Base-by-base conservation (phyloP, 768 basidiomycete genomes). In the Boletus eberwhitei region DNA sequence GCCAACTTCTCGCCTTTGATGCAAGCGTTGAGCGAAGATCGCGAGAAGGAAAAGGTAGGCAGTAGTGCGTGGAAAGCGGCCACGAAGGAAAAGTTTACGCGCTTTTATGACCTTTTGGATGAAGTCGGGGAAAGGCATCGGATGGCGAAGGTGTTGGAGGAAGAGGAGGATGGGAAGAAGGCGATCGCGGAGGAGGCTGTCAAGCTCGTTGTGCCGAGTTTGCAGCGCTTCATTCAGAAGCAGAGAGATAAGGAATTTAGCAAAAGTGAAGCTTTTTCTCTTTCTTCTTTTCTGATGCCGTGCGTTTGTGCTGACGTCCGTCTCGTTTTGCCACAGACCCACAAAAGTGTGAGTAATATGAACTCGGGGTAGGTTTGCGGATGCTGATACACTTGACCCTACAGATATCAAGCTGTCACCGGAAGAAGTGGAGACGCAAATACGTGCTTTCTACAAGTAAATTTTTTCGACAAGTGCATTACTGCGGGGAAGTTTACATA, bases 221-320 rank as follows among this genome's bases (percentile, higher is more conserved):
- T 93, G 57, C 81, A 87, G 69, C 74, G 85, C 52, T 92, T 93
- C 63, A 80, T 79, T 57, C 85, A 87, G 69, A 87, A 85, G 67
- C 83, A 88, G 62, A 78, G 77, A 36, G 90, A 89, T 40, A 90
- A 87, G 67, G 89, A 92, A 59, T 90, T 91, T 61, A 90, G 89
- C 68, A 90, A 88, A 74, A 90, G 91, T 91, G 59, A 64, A 17
- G 81, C 74, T 2, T 32, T 22, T 13, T n/a, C 13, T 29, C 42
- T 34, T 14, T 39, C 16, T 51, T 35, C 35, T 37, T 6, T 37
- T 50, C 4, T 12, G 16, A n/a, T 11, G 21, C 35, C 52, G 50
- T 35, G 13, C 59, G 21, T 40, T 21, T 41, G 11, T 44, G 26
- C 35, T 61, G 37, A 59, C 41, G 1, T 29, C n/a, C 0, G 38